Evolutionary conservation across 2,329 filamentous ascomycete genomes (phyloP), one percentile per base, ranked within the genome.

Genomic region (Colletotrichum nymphaeae): DNA sequence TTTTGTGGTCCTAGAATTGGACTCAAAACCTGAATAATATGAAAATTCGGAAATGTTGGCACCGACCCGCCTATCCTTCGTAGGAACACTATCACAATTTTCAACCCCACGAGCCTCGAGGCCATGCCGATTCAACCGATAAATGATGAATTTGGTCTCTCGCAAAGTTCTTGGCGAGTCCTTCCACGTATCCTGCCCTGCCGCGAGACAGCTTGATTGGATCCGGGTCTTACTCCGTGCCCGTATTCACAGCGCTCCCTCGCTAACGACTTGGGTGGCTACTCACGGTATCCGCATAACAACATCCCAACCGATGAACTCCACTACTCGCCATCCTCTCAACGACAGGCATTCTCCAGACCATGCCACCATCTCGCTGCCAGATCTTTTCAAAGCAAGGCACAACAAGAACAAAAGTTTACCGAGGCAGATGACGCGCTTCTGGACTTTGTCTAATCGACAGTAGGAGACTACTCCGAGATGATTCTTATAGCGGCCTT

Each of bases 261-360:
- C 6, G 42, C 42, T 49, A 24, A 42, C 22, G 52, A 42, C 26
- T 24, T 6, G 4, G 12, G 22, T 53, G 24, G 30, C 19, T 58
- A 63, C n/a, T 63, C 6, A 19, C 16, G 19, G 42, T 49, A 49
- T 11, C 42, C 42, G 7, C 35, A 19, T 24, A 63, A 8, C 22
- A 19, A 26, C 16, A 22, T 22, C n/a, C 52, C 30, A 57, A 37
- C 49, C 22, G 49, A 52, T 6, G 56, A 46, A 42, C 46, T 57
- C 64, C 69, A 42, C 52, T 14, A 11, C 12, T 53, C 52, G 52
- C 42, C 37, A 58, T 46, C 4, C 16, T 37, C 62, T 57, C 32
- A 67, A 26, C 9, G 6, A 62, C 56, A 49, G 16, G n/a, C 63
- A 67, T 56, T 46, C 19, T 62, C 53, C 62, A 55, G 55, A 59